Percentiles rank a stretch among this genome's conserved stretches.
These are phyloP conservation scores for Sabuloglossum arenarium DNA, from an alignment of 495 filamentous ascomycete species.

Conservation along the genomic window DNA sequence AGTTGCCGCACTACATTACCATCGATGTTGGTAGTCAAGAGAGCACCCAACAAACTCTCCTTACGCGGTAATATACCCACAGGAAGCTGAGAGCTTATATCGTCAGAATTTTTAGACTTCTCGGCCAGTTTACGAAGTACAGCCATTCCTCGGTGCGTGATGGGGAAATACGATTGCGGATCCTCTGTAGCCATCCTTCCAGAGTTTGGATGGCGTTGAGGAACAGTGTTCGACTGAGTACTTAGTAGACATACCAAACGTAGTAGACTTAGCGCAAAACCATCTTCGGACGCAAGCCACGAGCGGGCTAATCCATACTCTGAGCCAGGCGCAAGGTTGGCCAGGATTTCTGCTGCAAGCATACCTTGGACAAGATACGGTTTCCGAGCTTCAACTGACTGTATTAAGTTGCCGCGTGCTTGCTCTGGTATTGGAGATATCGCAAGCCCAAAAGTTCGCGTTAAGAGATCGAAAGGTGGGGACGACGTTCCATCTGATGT, in stretches of 20 bases:
- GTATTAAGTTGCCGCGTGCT: constrained; percentile 22
- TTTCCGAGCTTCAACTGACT: constrained; percentile 59
- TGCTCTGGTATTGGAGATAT: constrained; percentile 66
- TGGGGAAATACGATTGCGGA: constrained; percentile 27
- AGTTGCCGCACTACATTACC: constrained; percentile 46
- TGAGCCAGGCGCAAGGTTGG: constrained; percentile 46
- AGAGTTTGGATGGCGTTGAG: not conserved
- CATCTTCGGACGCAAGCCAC: constrained; percentile 74
- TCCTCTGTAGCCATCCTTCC: constrained; percentile 21
- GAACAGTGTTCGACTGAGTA: constrained; percentile 25
- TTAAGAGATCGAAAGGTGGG: constrained; percentile 61
- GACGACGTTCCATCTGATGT: constrained; percentile 38
- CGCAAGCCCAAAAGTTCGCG: constrained; percentile 70
- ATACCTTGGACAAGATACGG: constrained; percentile 79
- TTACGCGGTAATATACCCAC: constrained; percentile 43
- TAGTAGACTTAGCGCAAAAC: constrained; percentile 63
- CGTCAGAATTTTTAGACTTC: constrained; percentile 43
- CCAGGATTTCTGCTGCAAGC: constrained; percentile 73
- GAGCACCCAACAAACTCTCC: constrained; percentile 46
- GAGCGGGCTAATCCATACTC: constrained; percentile 50
- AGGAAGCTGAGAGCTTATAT: constrained; percentile 29
- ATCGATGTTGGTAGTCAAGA: constrained; percentile 40
- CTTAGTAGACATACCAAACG: constrained; percentile 49
- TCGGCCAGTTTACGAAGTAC: constrained; percentile 49
- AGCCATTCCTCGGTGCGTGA: constrained; percentile 47